Evolutionary conservation across 768 basidiomycete genomes (phyloP), one percentile per base, ranked within the genome.

Genomic region (Lyophyllum atratum): DNA sequence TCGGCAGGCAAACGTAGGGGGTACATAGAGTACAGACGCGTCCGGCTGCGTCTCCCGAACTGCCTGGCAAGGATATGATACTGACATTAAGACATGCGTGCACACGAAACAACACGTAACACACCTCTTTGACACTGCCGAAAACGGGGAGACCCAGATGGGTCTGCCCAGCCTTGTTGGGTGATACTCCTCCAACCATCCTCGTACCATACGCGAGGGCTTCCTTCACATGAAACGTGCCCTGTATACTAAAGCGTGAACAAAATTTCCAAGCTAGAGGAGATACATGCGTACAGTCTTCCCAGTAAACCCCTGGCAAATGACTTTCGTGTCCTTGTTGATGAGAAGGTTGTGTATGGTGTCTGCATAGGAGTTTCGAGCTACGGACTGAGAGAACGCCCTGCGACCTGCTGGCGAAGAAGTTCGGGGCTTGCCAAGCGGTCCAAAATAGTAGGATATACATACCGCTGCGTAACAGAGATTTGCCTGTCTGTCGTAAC

Each of bases 141-240:
- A 93, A 99, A 29, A 99, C 87, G 39, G 97, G 97, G 21, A 98
- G 82, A 28, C 95, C 96, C 55, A 99, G 84, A 77, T 99, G 97
- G 3, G 85, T 92, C 73, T 91, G 87, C 14, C 97, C 97, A 53
- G 95, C 97, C 75, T 98, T 98, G 80, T 92, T 93, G 34, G 92
- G 93, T 2, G 93, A 95, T 52, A 97, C 95, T 59, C 97, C 97
- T 55, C 97, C 97, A 55, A 99, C 93, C 92, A 98, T 96, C 59
- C 88, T 91, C 56, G 96, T 98, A 19, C 97, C 96, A 69, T 92
- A 99, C 49, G 86, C 93, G 60, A 98, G 74, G 34, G 97, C 95
- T 73, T 98, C 93, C 67, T 81, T 88, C 59, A 87, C 85, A 80
- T 99, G 97, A 84, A 99, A 99, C 65, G 97, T 98, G 62, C 90